A percentile compares a stretch with the other conserved stretches of the same genome.
phyloP scores from a whole-genome alignment of 2,329 filamentous ascomycete genomes.

The Penicillium nordicum region DNA sequence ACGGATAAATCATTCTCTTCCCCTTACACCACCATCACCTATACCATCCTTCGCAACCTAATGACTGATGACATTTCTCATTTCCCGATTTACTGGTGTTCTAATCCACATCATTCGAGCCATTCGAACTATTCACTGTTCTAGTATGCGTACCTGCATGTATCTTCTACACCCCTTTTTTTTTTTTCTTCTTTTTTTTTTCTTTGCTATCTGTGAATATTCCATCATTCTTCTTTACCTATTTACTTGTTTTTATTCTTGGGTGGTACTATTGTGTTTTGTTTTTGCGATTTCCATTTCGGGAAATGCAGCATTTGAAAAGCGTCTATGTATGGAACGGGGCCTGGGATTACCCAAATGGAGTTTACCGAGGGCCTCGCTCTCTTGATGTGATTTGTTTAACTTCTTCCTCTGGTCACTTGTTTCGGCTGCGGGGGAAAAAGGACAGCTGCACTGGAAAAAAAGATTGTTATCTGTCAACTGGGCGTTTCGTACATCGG shows the following conservation, averaged over 20 bases:
- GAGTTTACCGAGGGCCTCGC: conserved; percentile 15
- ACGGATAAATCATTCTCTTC: conserved; percentile 25
- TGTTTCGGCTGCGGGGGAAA: neutral
- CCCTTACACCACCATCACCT: neutral
- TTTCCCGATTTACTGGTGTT: conserved; percentile 8
- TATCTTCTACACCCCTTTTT: conserved; percentile 1
- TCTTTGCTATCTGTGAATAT: conserved; percentile 24
- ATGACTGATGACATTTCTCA: conserved; percentile 23
- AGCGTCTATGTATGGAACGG: conserved; percentile 17
- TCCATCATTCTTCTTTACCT: neutral
- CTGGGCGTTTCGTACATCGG: conserved; percentile 1
- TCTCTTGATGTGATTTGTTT: conserved; percentile 11
- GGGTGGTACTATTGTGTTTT: conserved; percentile 16
- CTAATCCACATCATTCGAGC: conserved; percentile 4
- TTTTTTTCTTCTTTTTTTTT: neutral
- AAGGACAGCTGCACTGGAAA: neutral
- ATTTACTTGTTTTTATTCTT: conserved; percentile 8
- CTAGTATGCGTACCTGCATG: conserved; percentile 16
- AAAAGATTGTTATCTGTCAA: conserved; percentile 7
- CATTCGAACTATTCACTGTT: neutral
- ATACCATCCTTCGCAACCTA: conserved; percentile 5
- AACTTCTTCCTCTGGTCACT: conserved; percentile 7
- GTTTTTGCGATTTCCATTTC: conserved; percentile 9
- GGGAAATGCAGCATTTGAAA: conserved; percentile 20
- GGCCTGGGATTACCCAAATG: conserved; percentile 17